phyloP scores from a whole-genome alignment of 352 stramenopile genomes.

The Hyaloperonospora arabidopsidis region DNA sequence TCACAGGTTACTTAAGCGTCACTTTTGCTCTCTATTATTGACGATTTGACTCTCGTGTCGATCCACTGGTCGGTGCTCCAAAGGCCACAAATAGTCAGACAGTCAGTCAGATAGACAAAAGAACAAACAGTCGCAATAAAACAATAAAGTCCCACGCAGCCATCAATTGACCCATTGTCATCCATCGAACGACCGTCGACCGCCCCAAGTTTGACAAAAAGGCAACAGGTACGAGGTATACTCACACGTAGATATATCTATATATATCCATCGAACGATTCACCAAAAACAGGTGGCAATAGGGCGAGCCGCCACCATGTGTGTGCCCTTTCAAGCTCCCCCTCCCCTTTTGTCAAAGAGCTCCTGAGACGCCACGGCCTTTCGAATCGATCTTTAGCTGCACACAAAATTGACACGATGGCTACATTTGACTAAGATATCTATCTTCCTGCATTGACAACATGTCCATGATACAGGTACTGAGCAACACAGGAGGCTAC shows the following conservation, averaged over 20 bases:
- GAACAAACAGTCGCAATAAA: conserved; percentile 24
- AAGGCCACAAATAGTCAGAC: conserved; percentile 34
- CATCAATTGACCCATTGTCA: too few species aligned
- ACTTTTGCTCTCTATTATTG: conserved; percentile 35
- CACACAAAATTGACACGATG: not conserved
- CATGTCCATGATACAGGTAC: conserved; percentile 8
- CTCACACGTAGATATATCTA: too few species aligned
- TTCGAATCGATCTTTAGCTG: too few species aligned
- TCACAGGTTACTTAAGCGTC: conserved; percentile 23
- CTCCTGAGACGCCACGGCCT: too few species aligned
- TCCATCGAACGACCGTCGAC: too few species aligned
- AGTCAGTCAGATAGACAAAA: conserved; percentile 7
- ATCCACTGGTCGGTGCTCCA: conserved; percentile 34
- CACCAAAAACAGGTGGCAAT: not conserved
- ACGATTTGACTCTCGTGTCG: conserved; percentile 32
- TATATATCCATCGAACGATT: too few species aligned
- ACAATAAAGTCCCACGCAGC: not conserved
- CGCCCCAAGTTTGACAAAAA: too few species aligned
- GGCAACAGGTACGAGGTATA: too few species aligned
- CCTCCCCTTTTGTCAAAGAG: not conserved
- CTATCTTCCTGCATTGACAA: not conserved
- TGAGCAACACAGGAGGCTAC: not conserved
- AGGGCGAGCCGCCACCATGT: not conserved
- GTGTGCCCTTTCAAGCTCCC: not conserved
- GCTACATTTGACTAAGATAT: conserved; percentile 3